Conservation (phyloP, 2,329 filamentous ascomycete genomes). For the Tolypocladium guangdongense region DNA sequence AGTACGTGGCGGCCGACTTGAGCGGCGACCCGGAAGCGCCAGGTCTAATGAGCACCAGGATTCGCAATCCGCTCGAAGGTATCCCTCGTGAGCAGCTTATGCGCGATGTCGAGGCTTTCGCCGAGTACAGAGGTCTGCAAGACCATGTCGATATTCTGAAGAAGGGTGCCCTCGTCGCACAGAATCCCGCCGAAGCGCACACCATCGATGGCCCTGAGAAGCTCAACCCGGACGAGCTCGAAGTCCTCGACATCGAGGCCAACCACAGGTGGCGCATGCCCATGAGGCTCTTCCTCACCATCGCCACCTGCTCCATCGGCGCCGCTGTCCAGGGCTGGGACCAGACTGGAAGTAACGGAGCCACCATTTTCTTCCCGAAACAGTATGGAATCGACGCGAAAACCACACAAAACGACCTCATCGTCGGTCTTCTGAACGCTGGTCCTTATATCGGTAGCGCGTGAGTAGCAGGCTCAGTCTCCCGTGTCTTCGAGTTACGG, state of each 20-base stretch:
- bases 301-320: conserved; percentile 55
- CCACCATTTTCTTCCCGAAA: conserved; percentile 48
- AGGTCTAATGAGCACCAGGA: conserved; percentile 16
- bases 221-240: conserved; percentile 45
- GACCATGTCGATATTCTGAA: conserved; percentile 47
- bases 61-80: conserved; percentile 35
- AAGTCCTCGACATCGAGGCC: conserved; percentile 46
- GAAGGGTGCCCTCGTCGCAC: conserved; percentile 44
- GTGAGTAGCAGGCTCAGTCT: conserved; percentile 16
- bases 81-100: conserved; percentile 43
- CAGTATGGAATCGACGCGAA: conserved; percentile 24
- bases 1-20: conserved; percentile 18
- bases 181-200: conserved; percentile 45
- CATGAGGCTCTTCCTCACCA: conserved; percentile 51
- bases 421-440: conserved; percentile 58
- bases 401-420: conserved; percentile 24
- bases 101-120: conserved; percentile 48
- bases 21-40: not conserved
- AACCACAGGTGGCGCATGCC: conserved; percentile 58
- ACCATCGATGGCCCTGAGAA: conserved; percentile 41
- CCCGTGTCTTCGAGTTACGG: not conserved
- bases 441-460: conserved; percentile 37
- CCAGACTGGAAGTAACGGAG: conserved; percentile 50
- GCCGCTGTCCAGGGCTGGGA: conserved; percentile 60
- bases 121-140: conserved; percentile 43